These are phyloP conservation scores for Debaryomyces castellii DNA, from an alignment of 805 yeast genomes.

Conservation along the genomic window DNA sequence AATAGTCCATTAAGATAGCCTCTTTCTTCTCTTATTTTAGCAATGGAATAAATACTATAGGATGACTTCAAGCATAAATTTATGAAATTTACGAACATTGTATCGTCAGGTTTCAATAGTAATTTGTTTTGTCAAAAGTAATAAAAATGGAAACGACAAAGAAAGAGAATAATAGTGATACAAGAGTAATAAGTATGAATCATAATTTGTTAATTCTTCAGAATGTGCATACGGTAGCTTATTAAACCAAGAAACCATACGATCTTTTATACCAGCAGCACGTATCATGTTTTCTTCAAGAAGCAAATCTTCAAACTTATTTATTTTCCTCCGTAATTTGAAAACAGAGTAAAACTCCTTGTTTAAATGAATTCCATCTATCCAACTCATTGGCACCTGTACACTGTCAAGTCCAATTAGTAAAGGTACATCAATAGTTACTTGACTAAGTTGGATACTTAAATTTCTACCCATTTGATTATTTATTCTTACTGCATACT, in stretches of 20 bases:
- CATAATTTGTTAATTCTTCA: background rate
- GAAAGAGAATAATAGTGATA: background rate
- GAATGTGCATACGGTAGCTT: background rate
- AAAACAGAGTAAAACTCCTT: background rate
- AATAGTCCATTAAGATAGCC: background rate
- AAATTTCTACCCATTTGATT: constrained; percentile 8
- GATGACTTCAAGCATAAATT: background rate
- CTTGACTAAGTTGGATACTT: background rate
- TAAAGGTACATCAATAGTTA: background rate
- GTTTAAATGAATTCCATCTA: background rate
- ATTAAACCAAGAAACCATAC: background rate
- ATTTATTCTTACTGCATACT: constrained; percentile 20
- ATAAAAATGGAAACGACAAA: background rate
- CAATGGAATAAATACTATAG: background rate
- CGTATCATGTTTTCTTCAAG: background rate
- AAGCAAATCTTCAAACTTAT: background rate
- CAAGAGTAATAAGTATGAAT: background rate
- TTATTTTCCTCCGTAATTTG: background rate
- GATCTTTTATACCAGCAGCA: background rate
- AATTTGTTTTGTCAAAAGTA: background rate
- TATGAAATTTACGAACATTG: background rate
- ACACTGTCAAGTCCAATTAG: background rate
- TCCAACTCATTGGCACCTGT: too few species aligned
- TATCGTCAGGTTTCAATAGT: background rate
- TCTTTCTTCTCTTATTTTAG: background rate